Evolutionary conservation across 1,284 basidiomycete genomes (phyloP), one percentile per base, ranked within the genome.

Genomic region (Chalciporus sp.): DNA sequence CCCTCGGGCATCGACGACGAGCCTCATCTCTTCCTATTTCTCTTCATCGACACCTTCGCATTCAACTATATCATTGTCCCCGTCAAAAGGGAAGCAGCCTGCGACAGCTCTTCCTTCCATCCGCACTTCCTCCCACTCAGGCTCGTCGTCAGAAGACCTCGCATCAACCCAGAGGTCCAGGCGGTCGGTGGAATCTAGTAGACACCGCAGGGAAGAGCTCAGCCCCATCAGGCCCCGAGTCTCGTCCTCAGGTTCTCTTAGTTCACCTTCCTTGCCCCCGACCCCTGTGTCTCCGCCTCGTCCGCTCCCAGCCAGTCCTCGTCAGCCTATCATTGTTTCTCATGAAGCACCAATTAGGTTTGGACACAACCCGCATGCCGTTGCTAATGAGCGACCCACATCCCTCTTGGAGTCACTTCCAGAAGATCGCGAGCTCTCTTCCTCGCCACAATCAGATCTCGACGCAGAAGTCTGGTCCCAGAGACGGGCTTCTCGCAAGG

Each of bases 21-120:
- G 74, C 63, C 83, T 76, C 64, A 70, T 78, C 23, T 78, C 80
- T 57, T 83, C 83, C 7, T 69, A 75, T 52, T 84, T 86, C 67
- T 79, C 80, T 1, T 57, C 75, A 4, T 82, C 71, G 61, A 60
- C 58, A 72, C 67, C 65, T 67, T 61, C 63, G 71, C 60, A 64
- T 68, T 53, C 58, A 64, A 49, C 59, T 27, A 55, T 53, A 17
- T 42, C 33, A 3, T 39, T 33, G n/a, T 53, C 53, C 45, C 44
- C 37, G 16, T 17, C 76, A 19, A 70, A 71, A 29, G 67, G 73
- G 8, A 63, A 67, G 26, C 40, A 49, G 16, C 53, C 50, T 19
- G 55, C 53, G 19, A 55, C 2, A 11, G n/a, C 23, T 7, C 44
- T 35, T 23, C 19, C 17, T 20, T 42, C 42, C 45, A 28, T 42